Percentiles rank a stretch among this genome's conserved stretches.
Evolutionary conservation across 1,284 basidiomycete genomes (phyloP).

Genomic region (Kalmanozyma brasiliensis): DNA sequence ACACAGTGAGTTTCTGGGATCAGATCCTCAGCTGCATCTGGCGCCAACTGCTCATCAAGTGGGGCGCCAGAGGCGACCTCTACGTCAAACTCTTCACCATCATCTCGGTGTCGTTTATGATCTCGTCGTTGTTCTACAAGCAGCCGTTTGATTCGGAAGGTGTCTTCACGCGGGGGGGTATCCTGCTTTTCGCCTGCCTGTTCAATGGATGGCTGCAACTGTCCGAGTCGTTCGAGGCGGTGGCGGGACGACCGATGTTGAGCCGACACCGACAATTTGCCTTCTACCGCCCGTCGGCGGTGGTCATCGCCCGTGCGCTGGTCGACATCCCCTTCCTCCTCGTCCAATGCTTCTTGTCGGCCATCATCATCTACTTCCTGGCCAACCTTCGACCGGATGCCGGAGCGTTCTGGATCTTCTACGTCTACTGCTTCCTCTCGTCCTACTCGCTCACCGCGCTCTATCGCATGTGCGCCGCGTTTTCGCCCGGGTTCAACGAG

Average conservation of each 20-base stretch:
- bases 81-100: slow-evolving; percentile 57
- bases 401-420: slow-evolving; percentile 71
- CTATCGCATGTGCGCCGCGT: slow-evolving; percentile 51
- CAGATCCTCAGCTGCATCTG: slow-evolving; percentile 54
- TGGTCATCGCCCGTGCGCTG: slow-evolving; percentile 50
- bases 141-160: slow-evolving; percentile 45
- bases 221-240: slow-evolving; percentile 71
- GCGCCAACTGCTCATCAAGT: slow-evolving; percentile 57
- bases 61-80: slow-evolving; percentile 49
- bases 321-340: slow-evolving; percentile 69
- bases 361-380: slow-evolving; percentile 68
- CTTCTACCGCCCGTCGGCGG: slow-evolving; percentile 64
- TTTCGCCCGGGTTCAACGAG: slow-evolving; percentile 68
- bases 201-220: slow-evolving; percentile 66
- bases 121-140: slow-evolving; percentile 56
- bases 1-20: slow-evolving; percentile 53
- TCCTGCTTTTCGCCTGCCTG: slow-evolving; percentile 70
- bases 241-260: slow-evolving; percentile 69
- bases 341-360: slow-evolving; percentile 68
- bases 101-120: slow-evolving; percentile 57
- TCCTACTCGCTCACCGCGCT: slow-evolving; percentile 54
- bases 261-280: slow-evolving; percentile 52
- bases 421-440: slow-evolving; percentile 69
- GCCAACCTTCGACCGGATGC: slow-evolving; percentile 39
- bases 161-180: slow-evolving; percentile 59